Conservation (phyloP, 2,329 filamentous ascomycete species). For the Helotiales sp. region DNA sequence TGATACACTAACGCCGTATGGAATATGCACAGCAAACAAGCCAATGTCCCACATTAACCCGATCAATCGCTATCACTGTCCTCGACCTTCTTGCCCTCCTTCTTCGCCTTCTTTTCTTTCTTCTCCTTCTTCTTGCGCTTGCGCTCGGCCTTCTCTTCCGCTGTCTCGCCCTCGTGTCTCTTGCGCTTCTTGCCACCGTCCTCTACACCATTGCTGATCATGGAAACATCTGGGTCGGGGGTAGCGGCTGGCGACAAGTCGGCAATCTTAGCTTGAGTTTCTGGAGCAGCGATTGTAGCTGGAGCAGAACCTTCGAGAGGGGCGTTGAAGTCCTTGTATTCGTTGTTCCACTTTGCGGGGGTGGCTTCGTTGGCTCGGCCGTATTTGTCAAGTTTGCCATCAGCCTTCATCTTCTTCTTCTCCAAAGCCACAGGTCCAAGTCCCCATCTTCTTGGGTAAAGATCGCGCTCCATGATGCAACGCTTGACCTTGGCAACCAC, state of each 20-base stretch:
- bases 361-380: constrained; percentile 91
- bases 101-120: constrained; percentile 55
- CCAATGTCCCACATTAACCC: constrained; percentile 13
- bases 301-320: constrained; percentile 46
- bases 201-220: constrained; percentile 57
- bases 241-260: constrained; percentile 46
- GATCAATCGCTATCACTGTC: constrained; percentile 53
- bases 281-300: constrained; percentile 44
- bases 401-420: constrained; percentile 99
- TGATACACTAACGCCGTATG: constrained; percentile 35
- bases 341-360: constrained; percentile 87
- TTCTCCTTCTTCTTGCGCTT: constrained; percentile 59
- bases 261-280: constrained; percentile 45
- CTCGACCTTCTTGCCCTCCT: constrained; percentile 46
- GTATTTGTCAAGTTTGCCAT: constrained; percentile 97
- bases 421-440: constrained; percentile 89
- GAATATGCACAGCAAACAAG: constrained; percentile 28
- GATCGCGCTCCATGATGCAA: constrained; percentile 98
- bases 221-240: constrained; percentile 50
- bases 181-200: constrained; percentile 76
- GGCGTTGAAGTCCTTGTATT: constrained; percentile 88
- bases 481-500: constrained; percentile 99
- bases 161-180: constrained; percentile 78
- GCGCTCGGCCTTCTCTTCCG: constrained; percentile 64
- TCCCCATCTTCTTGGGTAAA: constrained; percentile 97